Evolutionary conservation across 495 filamentous ascomycete species (phyloP).

Genomic region (Trichoderma reesei): DNA sequence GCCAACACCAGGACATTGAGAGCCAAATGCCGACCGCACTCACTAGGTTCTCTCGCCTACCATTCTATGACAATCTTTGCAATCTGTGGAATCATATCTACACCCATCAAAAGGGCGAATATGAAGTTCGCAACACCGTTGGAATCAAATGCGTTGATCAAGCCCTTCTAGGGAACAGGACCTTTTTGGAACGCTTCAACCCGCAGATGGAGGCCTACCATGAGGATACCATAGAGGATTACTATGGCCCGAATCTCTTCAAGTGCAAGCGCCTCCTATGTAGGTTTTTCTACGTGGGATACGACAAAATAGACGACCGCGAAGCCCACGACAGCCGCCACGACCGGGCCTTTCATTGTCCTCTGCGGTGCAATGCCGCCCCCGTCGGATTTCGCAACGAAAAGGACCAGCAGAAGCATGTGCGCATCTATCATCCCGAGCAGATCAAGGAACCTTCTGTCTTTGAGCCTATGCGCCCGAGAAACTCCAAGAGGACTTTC

Average conservation of each 20-base stretch:
- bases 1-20: not conserved
- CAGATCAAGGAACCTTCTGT: conserved; percentile 9
- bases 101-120: conserved; percentile 12
- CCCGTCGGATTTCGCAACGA: conserved; percentile 29
- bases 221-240: conserved; percentile 15
- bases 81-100: conserved; percentile 19
- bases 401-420: conserved; percentile 32
- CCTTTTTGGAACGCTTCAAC: conserved; percentile 19
- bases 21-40: not conserved
- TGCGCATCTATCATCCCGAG: conserved; percentile 19
- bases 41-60: not conserved
- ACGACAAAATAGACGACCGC: conserved; percentile 19
- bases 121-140: conserved; percentile 9
- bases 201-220: not conserved
- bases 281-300: conserved; percentile 36
- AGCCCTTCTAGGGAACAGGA: conserved; percentile 19
- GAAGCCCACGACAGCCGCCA: conserved; percentile 30
- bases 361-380: conserved; percentile 19
- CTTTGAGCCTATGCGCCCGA: conserved; percentile 10
- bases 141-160: conserved; percentile 17
- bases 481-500: conserved; percentile 25
- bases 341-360: conserved; percentile 31
- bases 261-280: conserved; percentile 35
- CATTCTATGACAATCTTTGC: conserved; percentile 17
- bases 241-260: conserved; percentile 29